Evolutionary conservation across 1,284 basidiomycete genomes (phyloP).

Genomic region (Rhodotorula sp.): DNA sequence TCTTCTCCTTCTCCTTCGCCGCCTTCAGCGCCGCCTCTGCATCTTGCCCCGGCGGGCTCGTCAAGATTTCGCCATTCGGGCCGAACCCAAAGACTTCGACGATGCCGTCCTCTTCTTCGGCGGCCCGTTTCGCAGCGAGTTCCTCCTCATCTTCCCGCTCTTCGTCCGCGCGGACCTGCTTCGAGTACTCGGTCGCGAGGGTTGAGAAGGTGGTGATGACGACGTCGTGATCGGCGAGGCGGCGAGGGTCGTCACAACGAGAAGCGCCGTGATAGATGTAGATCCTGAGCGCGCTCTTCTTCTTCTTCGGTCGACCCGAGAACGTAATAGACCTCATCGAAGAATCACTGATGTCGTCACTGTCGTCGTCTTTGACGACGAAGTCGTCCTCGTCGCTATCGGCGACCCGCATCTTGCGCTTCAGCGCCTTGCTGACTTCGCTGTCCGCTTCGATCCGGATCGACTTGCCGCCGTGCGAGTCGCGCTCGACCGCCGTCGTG

Average conservation of each 20-base stretch:
- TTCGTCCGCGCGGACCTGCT: slow-evolving; percentile 58
- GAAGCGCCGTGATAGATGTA: slow-evolving; percentile 96
- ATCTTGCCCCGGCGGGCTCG: slow-evolving; percentile 50
- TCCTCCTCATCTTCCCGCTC: slow-evolving; percentile 41
- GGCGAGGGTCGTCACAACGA: slow-evolving; percentile 77
- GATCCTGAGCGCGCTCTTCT: slow-evolving; percentile 59
- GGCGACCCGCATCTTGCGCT: slow-evolving; percentile 8
- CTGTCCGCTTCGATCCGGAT: slow-evolving; percentile 38
- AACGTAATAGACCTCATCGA: slow-evolving; percentile 7
- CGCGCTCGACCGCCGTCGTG: slow-evolving; percentile 71
- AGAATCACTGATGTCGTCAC: slow-evolving; percentile 13
- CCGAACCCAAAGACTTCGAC: slow-evolving; percentile 61
- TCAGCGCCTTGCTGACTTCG: slow-evolving; percentile 32
- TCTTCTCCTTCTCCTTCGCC: slow-evolving; percentile 50
- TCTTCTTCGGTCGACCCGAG: slow-evolving; percentile 37
- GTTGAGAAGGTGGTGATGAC: slow-evolving; percentile 98
- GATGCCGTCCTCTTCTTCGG: slow-evolving; percentile 53
- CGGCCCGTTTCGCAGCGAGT: background rate
- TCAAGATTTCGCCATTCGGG: slow-evolving; percentile 64
- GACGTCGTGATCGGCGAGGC: slow-evolving; percentile 89
- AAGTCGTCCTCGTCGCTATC: slow-evolving; percentile 2
- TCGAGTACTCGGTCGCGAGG: slow-evolving; percentile 90
- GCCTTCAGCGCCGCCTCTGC: slow-evolving; percentile 53
- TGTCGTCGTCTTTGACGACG: background rate
- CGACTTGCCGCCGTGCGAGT: slow-evolving; percentile 42